Evolutionary conservation across 768 basidiomycete species (phyloP), one percentile per base, ranked within the genome.

Genomic region (Scleroderma bovista): DNA sequence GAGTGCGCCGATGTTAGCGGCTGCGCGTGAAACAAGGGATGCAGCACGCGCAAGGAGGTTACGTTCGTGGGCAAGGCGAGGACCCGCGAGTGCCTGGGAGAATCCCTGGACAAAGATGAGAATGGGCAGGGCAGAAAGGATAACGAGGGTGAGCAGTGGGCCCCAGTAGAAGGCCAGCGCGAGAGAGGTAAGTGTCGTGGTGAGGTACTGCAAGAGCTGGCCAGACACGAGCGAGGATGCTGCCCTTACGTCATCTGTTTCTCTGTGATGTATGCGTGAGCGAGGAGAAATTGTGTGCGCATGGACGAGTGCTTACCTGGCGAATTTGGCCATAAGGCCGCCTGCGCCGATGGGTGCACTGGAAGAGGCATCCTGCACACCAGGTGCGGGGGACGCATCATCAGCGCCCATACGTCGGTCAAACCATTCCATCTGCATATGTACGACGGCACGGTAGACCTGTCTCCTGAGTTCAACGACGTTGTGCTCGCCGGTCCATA

Each of bases 261-360:
- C 95, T 56, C 93, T 98, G 60, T 29, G 26, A 29, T 29, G 26
- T 5, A 31, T 50, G 43, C 51, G 32, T 13, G 56, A 6, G 41
- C 39, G 5, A 58, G 46, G 46, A 55, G 24, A 44, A 32, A 11
- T 4, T 6, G 2, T 17, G 0, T 13, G 13, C 17, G 36, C 32
- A 39, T 32, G 15, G 36, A 19, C 31, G 17, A 33, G 26, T 1
- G 19, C 65, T 38, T 50, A 90, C 92, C 83, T 82, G 31, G 87
- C 79, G 65, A 96, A 97, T 62, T 92, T 89, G 47, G 90, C 85
- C 93, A 95, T 94, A 38, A 96, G 73, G 19, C 93, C 93, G 52
- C 87, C 92, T 44, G 92, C 91, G 53, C 90, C 89, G 43, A 84
- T 71, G 34, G 80, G 75, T 22, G 78, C 77, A 37, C 75, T 65